Evolutionary conservation across 129 eudicot species (phyloP), one percentile per base, ranked within the genome.

Genomic region (Chrysanthemum lavandulifolium): DNA sequence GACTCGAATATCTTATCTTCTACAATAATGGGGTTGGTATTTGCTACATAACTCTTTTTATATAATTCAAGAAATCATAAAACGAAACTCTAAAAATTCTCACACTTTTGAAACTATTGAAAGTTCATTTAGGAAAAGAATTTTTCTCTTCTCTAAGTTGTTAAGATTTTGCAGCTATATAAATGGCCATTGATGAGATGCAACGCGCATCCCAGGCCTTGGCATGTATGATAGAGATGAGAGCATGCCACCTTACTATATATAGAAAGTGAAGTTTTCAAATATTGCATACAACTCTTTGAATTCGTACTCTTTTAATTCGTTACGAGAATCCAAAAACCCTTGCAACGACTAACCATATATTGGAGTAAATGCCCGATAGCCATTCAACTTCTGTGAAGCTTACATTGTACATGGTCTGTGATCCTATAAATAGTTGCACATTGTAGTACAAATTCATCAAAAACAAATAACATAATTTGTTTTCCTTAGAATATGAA

Each of bases 261-360:
- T 72, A 72, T 60, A 61, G 76, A 60, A 23, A 49, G 50, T 1
- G 54, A 15, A 13, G 49, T 48, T 61, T 72, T 72, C 68, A 72
- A 72, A 23, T 59, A 60, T 21, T 21, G 59, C 68, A 47, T 60
- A 29, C 31, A 23, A 72, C 76, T 21, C 18, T 60, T 72, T 72
- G 68, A 72, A 60, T 47, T n/a, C n/a, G n/a, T n/a, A n/a, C n/a
- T n/a, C n/a, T n/a, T n/a, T n/a, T n/a, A n/a, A n/a, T n/a, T 60
- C 58, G 48, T 72, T 60, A 72, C 21, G 16, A 60, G 76, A 23
- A 54, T 56, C 68, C 73, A 57, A 76, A 73, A 67, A 14, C 27
- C 57, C 76, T 60, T 56, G 12, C 73, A 76, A 61, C 74, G 8
- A 27, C 74, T 59, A 76, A 76, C 68, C 6, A 67, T 49, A 27